Conservation (phyloP, 768 basidiomycete genomes). For the Pisolithus sp. region DNA sequence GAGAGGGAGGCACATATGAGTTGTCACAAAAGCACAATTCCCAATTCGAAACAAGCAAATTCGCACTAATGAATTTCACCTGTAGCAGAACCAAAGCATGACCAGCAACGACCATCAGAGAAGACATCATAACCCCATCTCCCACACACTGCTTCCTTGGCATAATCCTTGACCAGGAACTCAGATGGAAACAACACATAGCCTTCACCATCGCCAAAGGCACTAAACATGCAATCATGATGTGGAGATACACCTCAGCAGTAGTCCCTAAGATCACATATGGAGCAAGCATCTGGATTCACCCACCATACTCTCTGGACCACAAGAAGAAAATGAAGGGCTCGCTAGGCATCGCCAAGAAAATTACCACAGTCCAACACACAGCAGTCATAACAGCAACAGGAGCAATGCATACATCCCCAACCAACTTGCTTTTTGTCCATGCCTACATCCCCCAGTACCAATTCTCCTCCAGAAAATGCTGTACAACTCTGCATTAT, state of each 20-base stretch:
- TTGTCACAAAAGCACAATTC: not conserved
- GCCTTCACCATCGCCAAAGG: not conserved
- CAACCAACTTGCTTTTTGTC: too few relatives aligned
- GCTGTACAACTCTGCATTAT: too few relatives aligned
- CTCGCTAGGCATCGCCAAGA: not conserved
- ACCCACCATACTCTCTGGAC: not conserved
- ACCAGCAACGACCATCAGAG: not conserved
- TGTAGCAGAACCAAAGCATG: not conserved
- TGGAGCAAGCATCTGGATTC: not conserved
- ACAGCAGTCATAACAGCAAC: not conserved
- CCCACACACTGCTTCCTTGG: not conserved
- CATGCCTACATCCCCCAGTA: not conserved
- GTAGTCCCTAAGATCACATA: too few relatives aligned
- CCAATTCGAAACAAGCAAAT: too few relatives aligned
- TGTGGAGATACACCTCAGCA: not conserved
- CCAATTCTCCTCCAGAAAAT: not conserved
- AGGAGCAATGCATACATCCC: too few relatives aligned
- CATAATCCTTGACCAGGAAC: constrained; percentile 2
- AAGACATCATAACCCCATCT: not conserved
- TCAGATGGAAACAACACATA: not conserved
- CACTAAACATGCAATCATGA: not conserved
- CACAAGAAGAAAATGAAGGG: not conserved
- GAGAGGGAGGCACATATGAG: not conserved
- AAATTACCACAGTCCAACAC: not conserved
- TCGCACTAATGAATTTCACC: not conserved